Conservation (phyloP, 75 land plant species). For the Cunninghamia lanceolata region DNA sequence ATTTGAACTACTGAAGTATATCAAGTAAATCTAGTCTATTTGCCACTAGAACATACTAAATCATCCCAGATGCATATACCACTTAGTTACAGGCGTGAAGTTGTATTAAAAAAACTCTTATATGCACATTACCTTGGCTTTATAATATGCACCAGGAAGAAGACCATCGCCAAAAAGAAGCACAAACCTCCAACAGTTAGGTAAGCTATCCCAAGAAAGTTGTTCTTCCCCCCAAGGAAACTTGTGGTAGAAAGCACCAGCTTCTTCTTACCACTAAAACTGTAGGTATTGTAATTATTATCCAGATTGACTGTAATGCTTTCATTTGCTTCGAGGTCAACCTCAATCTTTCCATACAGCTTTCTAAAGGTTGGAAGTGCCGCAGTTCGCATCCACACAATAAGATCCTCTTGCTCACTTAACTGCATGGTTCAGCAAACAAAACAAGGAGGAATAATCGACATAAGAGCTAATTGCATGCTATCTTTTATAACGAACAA, state of each 20-base stretch:
- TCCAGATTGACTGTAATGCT: constrained; percentile 31
- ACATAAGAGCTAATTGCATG: not conserved
- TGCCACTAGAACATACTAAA: not conserved
- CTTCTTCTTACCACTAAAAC: constrained; percentile 74
- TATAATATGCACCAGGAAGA: constrained; percentile 14
- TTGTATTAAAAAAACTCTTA: not conserved
- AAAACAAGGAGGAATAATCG: not conserved
- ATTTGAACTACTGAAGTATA: not conserved
- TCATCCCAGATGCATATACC: not conserved
- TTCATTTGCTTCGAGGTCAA: constrained; percentile 40
- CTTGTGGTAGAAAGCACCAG: constrained; percentile 79
- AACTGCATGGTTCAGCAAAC: constrained; percentile 30
- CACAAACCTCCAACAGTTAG: constrained; percentile 61
- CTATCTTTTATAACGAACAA: not conserved
- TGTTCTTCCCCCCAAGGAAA: constrained; percentile 70
- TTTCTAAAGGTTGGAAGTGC: constrained; percentile 83
- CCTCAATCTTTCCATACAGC: constrained; percentile 74
- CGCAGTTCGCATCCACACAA: constrained; percentile 88
- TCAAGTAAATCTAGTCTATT: not conserved
- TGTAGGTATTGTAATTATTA: constrained; percentile 76
- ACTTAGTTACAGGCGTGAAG: not conserved
- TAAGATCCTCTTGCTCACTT: constrained; percentile 60
- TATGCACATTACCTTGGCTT: constrained; percentile 23
- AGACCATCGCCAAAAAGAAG: constrained; percentile 50
- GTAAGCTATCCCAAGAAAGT: constrained; percentile 71